Conservation (phyloP, 1,284 basidiomycete genomes). For the Grifola frondosa region DNA sequence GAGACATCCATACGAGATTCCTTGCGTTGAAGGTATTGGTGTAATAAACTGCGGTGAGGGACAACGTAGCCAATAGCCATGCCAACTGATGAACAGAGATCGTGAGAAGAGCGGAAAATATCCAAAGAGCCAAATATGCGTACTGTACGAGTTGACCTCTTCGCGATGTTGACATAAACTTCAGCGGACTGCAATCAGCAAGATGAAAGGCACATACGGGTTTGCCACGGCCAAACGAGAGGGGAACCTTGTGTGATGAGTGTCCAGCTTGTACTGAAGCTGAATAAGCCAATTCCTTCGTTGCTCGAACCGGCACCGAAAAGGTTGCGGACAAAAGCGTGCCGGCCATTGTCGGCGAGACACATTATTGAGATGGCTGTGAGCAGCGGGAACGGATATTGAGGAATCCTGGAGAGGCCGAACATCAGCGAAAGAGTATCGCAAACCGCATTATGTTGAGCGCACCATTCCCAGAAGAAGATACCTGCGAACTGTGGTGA, state of each 20-base stretch:
- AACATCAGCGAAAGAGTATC: too few species aligned
- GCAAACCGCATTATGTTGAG: neutral
- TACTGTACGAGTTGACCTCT: constrained; percentile 43
- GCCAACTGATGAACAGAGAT: constrained; percentile 34
- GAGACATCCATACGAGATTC: constrained; percentile 50
- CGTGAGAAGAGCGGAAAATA: neutral
- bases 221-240: constrained; percentile 50
- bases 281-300: constrained; percentile 50
- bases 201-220: constrained; percentile 35
- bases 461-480: constrained; percentile 49
- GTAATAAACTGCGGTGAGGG: constrained; percentile 49
- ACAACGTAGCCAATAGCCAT: constrained; percentile 49
- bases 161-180: too few species aligned
- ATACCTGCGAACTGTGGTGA: constrained; percentile 41
- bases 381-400: constrained; percentile 44
- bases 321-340: constrained; percentile 45
- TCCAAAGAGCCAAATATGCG: constrained; percentile 11
- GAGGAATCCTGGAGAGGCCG: constrained; percentile 35
- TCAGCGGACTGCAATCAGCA: constrained; percentile 3
- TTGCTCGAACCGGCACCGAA: constrained; percentile 54
- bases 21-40: constrained; percentile 47
- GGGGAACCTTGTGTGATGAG: constrained; percentile 54
- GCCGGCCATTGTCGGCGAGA: constrained; percentile 47
- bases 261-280: constrained; percentile 52
- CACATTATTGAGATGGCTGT: constrained; percentile 53